Percentiles rank a stretch among this genome's conserved stretches.
Evolutionary conservation across 2,329 filamentous ascomycete species (phyloP).

Genomic region (Colletotrichum tropicicola): DNA sequence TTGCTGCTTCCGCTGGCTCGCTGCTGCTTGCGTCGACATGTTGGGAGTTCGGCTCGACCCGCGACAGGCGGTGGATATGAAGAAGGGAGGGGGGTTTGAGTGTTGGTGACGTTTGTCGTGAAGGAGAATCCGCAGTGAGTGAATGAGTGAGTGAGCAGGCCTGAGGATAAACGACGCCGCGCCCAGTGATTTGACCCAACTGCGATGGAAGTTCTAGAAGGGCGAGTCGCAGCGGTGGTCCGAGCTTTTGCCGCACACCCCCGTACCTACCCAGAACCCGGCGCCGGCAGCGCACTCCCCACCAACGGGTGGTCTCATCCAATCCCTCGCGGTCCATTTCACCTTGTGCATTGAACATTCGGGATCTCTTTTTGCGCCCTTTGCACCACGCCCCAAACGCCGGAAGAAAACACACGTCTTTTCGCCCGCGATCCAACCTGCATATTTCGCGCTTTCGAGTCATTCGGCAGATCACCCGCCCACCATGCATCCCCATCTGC

Average conservation of each 20-base stretch:
- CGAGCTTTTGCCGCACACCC: conserved; percentile 23
- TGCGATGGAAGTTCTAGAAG: conserved; percentile 23
- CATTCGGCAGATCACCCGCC: background rate
- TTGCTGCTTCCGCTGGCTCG: conserved; percentile 74
- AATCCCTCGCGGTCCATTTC: conserved; percentile 18
- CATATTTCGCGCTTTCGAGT: no score
- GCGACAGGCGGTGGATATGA: background rate
- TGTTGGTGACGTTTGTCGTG: conserved; percentile 2
- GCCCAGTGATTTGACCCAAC: conserved; percentile 4
- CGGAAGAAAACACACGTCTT: no score
- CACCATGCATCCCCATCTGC: conserved; percentile 97
- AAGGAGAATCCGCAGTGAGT: background rate
- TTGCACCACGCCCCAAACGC: background rate
- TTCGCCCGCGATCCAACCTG: no score
- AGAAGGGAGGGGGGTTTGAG: no score
- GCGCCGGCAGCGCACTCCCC: background rate
- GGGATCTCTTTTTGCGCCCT: conserved; percentile 8
- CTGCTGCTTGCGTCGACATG: conserved; percentile 63
- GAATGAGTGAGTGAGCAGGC: background rate
- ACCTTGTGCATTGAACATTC: conserved; percentile 8
- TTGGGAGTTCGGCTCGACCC: background rate
- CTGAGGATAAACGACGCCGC: no score
- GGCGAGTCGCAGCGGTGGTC: conserved; percentile 8
- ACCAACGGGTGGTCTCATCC: conserved; percentile 12
- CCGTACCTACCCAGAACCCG: conserved; percentile 11